Conservation (phyloP, 2,329 filamentous ascomycete genomes). For the Diaporthe eres region DNA sequence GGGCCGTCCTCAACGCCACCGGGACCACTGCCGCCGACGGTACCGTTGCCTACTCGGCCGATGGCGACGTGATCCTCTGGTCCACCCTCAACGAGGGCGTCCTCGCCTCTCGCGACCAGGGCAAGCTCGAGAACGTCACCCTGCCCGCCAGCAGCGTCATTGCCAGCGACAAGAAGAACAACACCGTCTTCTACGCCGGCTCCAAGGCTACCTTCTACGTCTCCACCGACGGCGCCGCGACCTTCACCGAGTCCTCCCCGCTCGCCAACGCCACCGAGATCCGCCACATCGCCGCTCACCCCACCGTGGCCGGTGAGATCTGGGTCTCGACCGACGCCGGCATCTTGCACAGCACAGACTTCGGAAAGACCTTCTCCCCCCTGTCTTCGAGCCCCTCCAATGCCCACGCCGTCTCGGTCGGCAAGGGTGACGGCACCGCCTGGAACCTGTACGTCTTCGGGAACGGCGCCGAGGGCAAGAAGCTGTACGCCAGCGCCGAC, state of each 20-base stretch:
- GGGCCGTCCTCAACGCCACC: slow-evolving; percentile 62
- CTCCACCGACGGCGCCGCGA: slow-evolving; percentile 63
- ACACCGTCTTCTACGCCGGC: slow-evolving; percentile 66
- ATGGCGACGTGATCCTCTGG: slow-evolving; percentile 65
- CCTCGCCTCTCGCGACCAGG: slow-evolving; percentile 57
- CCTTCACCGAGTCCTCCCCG: slow-evolving; percentile 56
- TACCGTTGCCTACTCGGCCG: slow-evolving; percentile 64
- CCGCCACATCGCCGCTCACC: slow-evolving; percentile 70
- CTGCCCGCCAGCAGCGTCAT: slow-evolving; percentile 62
- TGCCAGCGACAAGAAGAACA: slow-evolving; percentile 68
- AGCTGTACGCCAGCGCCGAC: slow-evolving; percentile 61
- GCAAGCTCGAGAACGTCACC: slow-evolving; percentile 60
- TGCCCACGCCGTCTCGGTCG: slow-evolving; percentile 60
- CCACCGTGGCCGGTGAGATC: slow-evolving; percentile 71
- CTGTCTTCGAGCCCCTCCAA: slow-evolving; percentile 54
- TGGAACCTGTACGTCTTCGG: slow-evolving; percentile 66
- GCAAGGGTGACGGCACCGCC: slow-evolving; percentile 53
- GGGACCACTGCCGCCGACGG: slow-evolving; percentile 59
- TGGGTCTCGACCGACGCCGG: slow-evolving; percentile 69
- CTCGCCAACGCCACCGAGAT: slow-evolving; percentile 60
- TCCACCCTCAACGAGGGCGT: slow-evolving; percentile 58
- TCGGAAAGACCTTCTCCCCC: slow-evolving; percentile 62
- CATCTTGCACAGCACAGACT: slow-evolving; percentile 68
- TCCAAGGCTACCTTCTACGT: slow-evolving; percentile 63
- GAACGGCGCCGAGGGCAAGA: slow-evolving; percentile 56